Conservation (phyloP, 768 basidiomycete genomes). For the Amanita jacksonii region DNA sequence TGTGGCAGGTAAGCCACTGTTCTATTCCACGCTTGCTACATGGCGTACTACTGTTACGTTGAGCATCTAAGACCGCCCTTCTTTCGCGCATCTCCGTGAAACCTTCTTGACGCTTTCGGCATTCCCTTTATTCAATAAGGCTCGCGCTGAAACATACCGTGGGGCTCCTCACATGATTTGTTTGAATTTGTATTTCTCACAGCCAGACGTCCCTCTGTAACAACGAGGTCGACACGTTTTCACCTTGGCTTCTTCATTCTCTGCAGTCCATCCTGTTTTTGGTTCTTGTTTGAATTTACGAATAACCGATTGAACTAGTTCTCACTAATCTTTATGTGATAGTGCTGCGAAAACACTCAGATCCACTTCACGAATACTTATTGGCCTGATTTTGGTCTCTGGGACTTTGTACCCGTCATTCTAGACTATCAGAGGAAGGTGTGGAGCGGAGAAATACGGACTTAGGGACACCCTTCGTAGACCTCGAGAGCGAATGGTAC, state of each 20-base stretch:
- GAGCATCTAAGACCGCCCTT: no score
- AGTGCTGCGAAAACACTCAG: constrained; percentile 81
- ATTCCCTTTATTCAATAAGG: no score
- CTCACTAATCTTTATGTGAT: constrained; percentile 1
- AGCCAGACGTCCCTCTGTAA: background rate
- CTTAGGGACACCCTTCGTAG: background rate
- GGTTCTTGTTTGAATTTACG: background rate
- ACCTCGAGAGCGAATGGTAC: background rate
- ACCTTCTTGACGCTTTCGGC: no score
- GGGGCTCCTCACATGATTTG: background rate
- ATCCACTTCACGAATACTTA: constrained; percentile 76
- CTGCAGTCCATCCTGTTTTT: background rate
- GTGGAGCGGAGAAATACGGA: constrained; percentile 29
- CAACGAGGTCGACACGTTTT: constrained; percentile 6
- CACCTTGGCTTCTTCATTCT: background rate
- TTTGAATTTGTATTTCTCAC: background rate
- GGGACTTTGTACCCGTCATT: constrained; percentile 80
- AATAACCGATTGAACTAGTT: background rate
- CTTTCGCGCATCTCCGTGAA: no score
- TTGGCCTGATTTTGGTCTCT: constrained; percentile 91
- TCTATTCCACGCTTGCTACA: background rate
- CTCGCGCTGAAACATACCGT: background rate
- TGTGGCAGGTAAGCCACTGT: constrained; percentile 78
- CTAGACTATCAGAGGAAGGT: constrained; percentile 79
- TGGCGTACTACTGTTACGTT: background rate